Conservation (phyloP, 2,329 filamentous ascomycete species). For the Aspergillus piperis region DNA sequence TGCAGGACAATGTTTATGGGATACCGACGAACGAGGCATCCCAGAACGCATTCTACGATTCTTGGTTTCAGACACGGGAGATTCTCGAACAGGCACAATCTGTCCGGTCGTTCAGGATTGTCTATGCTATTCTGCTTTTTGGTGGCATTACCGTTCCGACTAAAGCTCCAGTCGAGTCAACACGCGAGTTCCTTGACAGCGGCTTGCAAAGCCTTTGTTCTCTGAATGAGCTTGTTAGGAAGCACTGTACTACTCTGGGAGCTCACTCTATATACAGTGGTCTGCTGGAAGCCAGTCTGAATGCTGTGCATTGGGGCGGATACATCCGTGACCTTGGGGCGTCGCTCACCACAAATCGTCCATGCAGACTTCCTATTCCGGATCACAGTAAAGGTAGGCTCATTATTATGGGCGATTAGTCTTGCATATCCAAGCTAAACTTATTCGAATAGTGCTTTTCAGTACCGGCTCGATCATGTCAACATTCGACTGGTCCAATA, state of each 20-base stretch:
- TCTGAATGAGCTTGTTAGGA: constrained; percentile 18
- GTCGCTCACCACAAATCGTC: constrained; percentile 17
- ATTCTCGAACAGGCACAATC: constrained; percentile 10
- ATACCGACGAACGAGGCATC: neutral
- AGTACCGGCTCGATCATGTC: too few relatives aligned
- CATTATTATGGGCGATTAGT: neutral
- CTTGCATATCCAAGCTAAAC: too few relatives aligned
- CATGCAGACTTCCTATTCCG: constrained; percentile 19
- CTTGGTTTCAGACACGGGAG: constrained; percentile 19
- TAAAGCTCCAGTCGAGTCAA: constrained; percentile 3
- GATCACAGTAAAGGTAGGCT: constrained; percentile 8
- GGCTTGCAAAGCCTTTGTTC: constrained; percentile 19
- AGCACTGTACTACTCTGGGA: constrained; percentile 23
- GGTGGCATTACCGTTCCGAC: constrained; percentile 23
- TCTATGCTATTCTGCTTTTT: constrained; percentile 25
- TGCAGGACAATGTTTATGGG: neutral
- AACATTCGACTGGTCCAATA: too few relatives aligned
- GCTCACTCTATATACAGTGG: constrained; percentile 20
- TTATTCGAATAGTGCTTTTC: too few relatives aligned
- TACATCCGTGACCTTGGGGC: constrained; percentile 30
- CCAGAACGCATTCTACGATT: constrained; percentile 19
- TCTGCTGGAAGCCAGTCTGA: constrained; percentile 23
- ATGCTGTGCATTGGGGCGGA: constrained; percentile 23
- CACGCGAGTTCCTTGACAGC: constrained; percentile 18
- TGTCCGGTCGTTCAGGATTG: constrained; percentile 23